Percentiles rank a stretch among this genome's conserved stretches.
Conservation (phyloP, 768 basidiomycete species). For the Termitomyces sp. region DNA sequence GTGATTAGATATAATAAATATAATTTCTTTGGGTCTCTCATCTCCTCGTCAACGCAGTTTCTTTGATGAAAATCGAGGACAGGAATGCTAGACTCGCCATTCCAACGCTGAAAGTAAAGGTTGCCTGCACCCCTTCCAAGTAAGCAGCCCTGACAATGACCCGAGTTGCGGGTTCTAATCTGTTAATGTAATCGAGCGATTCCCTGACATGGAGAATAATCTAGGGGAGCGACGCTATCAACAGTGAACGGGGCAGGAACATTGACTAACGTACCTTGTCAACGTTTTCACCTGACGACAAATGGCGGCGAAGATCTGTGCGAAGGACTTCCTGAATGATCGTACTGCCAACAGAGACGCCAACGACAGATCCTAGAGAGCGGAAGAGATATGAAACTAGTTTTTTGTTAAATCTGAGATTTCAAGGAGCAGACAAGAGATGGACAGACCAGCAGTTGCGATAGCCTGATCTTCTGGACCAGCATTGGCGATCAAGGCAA, state of each 20-base stretch:
- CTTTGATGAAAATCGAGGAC: slow-evolving; percentile 49
- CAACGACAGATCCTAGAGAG: slow-evolving; percentile 55
- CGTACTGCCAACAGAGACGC: slow-evolving; percentile 53
- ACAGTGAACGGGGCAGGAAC: too few species aligned
- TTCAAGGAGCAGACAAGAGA: background rate
- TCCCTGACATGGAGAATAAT: slow-evolving; percentile 47
- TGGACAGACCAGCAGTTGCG: slow-evolving; percentile 51
- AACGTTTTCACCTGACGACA: slow-evolving; percentile 39
- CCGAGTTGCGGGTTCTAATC: slow-evolving; percentile 34
- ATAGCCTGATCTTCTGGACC: slow-evolving; percentile 60
- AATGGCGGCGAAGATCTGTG: slow-evolving; percentile 32
- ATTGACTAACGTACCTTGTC: slow-evolving; percentile 46
- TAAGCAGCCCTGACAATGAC: slow-evolving; percentile 37
- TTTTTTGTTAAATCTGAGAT: background rate
- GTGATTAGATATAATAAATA: background rate
- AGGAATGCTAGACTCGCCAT: slow-evolving; percentile 39
- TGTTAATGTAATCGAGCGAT: slow-evolving; percentile 43
- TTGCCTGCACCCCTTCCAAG: slow-evolving; percentile 40
- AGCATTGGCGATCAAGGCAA: slow-evolving; percentile 61
- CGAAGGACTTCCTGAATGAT: slow-evolving; percentile 52
- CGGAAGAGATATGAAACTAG: slow-evolving; percentile 65
- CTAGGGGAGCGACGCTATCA: slow-evolving; percentile 20
- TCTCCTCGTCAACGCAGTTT: slow-evolving; percentile 31
- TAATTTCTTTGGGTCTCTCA: background rate
- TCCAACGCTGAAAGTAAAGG: slow-evolving; percentile 43